Evolutionary conservation across 495 filamentous ascomycete species (phyloP), one percentile per base, ranked within the genome.

Genomic region (Neurospora sp.): DNA sequence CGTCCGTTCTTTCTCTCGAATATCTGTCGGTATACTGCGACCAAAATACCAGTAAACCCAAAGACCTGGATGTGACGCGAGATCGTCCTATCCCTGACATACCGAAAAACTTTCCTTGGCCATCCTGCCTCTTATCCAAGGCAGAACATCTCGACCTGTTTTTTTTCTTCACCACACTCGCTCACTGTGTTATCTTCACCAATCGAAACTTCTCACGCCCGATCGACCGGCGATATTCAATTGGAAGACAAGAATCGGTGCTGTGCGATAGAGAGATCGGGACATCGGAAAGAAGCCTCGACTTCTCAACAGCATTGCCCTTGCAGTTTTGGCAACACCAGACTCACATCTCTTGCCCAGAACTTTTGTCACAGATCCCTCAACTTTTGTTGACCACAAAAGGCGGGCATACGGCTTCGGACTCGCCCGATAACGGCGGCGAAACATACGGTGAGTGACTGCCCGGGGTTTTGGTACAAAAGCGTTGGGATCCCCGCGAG

Each of bases 391-490:
- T 35, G 31, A 18, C 14, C 14, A 37, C 14, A 35, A 14, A 66
- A 37, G 14, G 54, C 54, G 54, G 31, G 14, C 16, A 66, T 66
- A 66, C 54, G 54, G 27, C 54, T 66, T 66, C 27, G 54, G 54
- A 10, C 1, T 66, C 54, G 54, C 54, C 27, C 54, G 27, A 35
- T 37, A 66, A 66, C 54, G 31, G 54, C 27, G 54, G 27, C 54
- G 54, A 66, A 66, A 66, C 54, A 66, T 66, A 66, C 54, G 54
- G 54, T 66, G 54, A 66, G 54, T 66, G 54, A n/a, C n/a, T n/a
- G 54, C 54, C 54, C 27, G 14, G 54, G 54, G 54, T 66, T 14
- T 35, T 31, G 54, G 54, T 66, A 66, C 54, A 66, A 66, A 66
- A 35, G 27, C 35, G 54, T 16, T 66, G 27, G 14, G 54, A 66